Evolutionary conservation across 1,284 basidiomycete genomes (phyloP), one percentile per base, ranked within the genome.

Genomic region (Tilletia horrida): DNA sequence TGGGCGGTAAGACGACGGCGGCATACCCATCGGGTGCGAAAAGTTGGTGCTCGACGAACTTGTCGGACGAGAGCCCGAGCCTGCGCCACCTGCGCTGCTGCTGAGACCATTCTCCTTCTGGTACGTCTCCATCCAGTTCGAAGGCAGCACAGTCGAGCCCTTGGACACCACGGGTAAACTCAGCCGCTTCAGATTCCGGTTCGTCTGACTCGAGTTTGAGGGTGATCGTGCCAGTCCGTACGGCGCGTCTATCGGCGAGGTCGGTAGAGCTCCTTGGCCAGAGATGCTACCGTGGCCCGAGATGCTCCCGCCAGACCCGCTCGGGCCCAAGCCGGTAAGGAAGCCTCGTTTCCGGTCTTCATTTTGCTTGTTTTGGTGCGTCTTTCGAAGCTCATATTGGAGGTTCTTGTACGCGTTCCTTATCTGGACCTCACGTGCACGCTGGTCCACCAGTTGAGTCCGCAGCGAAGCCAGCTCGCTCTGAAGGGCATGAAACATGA

Each of bases 371-470:
- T 45, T 64, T 16, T 35, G 55, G 47, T 75, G 74, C 3, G 67
- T 64, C 55, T 73, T 73, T 8, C 76, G 72, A 42, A 77, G 66
- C 59, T 78, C 76, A 43, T 77, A 76, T 21, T 76, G 75, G 7
- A 76, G 48, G 43, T 69, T 69, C 52, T 71, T 65, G 70, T 78
- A 78, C 0, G 76, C 76, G 14, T 63, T 70, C 9, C 74, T 68
- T 64, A 78, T 78, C 62, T 74, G 74, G 29, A 67, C 66, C 50
- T 78, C 76, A 7, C 76, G 50, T 2, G 69, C 42, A 25, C 71
- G 67, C 43, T 77, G 75, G 21, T 76, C 72, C 6, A 44, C 3
- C 23, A 59, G n/a, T 59, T 59, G 55, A 29, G 55, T 29, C 13
- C 55, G 55, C 9, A 59, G 27, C 8, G 55, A 35, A n/a, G 55